Base-by-base conservation (phyloP, 1,284 basidiomycete species). In the Cystobasidium sp. region DNA sequence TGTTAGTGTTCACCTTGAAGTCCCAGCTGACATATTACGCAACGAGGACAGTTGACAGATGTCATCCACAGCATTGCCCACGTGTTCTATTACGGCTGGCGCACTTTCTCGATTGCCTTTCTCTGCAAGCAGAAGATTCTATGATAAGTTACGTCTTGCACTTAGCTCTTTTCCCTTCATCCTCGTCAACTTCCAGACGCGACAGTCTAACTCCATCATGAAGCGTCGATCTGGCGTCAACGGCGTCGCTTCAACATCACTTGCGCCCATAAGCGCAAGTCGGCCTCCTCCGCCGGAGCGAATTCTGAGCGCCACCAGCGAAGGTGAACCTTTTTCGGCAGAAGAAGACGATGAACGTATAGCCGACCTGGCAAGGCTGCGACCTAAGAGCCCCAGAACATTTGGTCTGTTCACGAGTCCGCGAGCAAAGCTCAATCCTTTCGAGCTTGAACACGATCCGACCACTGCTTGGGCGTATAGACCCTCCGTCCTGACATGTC, bases 291-390 rank as follows among this genome's bases (percentile, higher is more conserved):
- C 61, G 18, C 56, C 56, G 43, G 61, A 43, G 44, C 61, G 61
- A 47, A 70, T 61, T 44, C 44, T 70, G 44, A 59, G 53, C 39
- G 55, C 68, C 41, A 70, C 68, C 43, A 70, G 68, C 47, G 68
- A 70, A 52, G 68, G 68, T 20, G 68, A 70, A 49, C 68, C 68
- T 59, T 70, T 70, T 31, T 59, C 53, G 24, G 68, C 68, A 51
- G 68, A 70, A 39, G 68, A 70, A 51, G 68, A 70, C 67, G 46
- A 59, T 24, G 68, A 61, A 47, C 16, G 20, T 16, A 61, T 16
- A 70, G 43, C 58, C 39, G 46, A 70, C 12, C 20, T 59, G 24
- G 58, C 55, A 49, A 53, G 44, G 6, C 39, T 55, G 3, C 66
- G 52, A 31, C 52, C 66, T 16, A 46, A 58, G 22, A 68, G 66